Evolutionary conservation across 306 rosid species (phyloP).

Genomic region (Quercus parvula): DNA sequence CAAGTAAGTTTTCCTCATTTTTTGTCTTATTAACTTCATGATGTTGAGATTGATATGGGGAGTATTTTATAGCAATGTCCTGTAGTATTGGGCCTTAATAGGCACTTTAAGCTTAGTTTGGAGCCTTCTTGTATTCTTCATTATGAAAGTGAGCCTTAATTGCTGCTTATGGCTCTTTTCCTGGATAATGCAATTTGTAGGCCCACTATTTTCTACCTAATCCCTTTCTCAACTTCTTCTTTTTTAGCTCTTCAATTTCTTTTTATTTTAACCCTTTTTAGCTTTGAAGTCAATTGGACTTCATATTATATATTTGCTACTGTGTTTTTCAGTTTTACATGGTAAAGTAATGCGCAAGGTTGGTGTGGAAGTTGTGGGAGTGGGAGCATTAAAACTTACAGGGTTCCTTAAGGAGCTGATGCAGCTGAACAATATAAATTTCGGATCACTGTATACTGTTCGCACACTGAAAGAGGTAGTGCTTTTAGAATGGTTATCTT

Average conservation of each 20-base stretch:
- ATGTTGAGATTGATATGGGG: background rate
- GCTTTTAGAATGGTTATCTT: constrained; percentile 12
- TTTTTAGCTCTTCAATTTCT: background rate
- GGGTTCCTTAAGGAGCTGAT: constrained; percentile 80
- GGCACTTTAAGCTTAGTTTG: background rate
- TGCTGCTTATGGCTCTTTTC: background rate
- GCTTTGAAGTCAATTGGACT: background rate
- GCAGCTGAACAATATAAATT: constrained; percentile 63
- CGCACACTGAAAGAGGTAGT: constrained; percentile 81
- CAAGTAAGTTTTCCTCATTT: constrained; percentile 60
- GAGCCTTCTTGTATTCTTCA: background rate
- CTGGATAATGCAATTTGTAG: background rate
- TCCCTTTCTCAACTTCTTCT: background rate
- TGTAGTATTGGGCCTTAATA: background rate
- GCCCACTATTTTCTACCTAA: background rate
- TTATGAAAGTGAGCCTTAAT: background rate
- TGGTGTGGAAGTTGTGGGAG: constrained; percentile 84
- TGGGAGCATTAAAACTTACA: constrained; percentile 89
- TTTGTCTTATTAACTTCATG: constrained; percentile 1
- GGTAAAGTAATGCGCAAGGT: constrained; percentile 88
- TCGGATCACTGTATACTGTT: constrained; percentile 73
- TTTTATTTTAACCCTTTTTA: background rate
- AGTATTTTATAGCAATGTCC: background rate
- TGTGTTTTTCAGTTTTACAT: constrained; percentile 55
- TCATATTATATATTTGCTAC: background rate